Evolutionary conservation across 2,329 filamentous ascomycete genomes (phyloP).

Genomic region (Aureobasidium sp.): DNA sequence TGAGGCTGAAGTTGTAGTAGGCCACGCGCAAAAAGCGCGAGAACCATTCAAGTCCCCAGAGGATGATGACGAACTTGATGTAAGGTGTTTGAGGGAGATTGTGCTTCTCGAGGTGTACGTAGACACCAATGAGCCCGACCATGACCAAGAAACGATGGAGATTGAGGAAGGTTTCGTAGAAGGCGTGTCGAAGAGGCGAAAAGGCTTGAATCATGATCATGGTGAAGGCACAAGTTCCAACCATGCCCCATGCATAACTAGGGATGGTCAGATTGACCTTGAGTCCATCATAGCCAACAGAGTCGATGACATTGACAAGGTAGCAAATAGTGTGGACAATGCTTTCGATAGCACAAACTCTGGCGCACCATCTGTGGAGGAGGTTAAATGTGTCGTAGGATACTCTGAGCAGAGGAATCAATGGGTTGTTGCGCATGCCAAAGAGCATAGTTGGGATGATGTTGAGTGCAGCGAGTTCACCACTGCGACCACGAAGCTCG

Average conservation of each 20-base stretch:
- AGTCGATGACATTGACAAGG: slow-evolving; percentile 53
- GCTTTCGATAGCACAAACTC: slow-evolving; percentile 63
- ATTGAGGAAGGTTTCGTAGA: slow-evolving; percentile 94
- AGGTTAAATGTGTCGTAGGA: slow-evolving; percentile 97
- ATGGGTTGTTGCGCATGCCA: slow-evolving; percentile 85
- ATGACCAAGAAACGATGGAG: slow-evolving; percentile 71
- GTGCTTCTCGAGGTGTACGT: slow-evolving; percentile 68
- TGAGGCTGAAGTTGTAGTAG: slow-evolving; percentile 48
- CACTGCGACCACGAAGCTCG: slow-evolving; percentile 77
- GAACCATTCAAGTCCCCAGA: slow-evolving; percentile 66
- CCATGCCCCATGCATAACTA: slow-evolving; percentile 60
- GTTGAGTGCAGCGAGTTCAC: slow-evolving; percentile 77
- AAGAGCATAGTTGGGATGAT: slow-evolving; percentile 87
- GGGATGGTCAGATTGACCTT: slow-evolving; percentile 48
- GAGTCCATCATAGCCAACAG: slow-evolving; percentile 55
- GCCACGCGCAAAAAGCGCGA: slow-evolving; percentile 43
- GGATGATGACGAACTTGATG: slow-evolving; percentile 63
- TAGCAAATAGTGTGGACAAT: slow-evolving; percentile 66
- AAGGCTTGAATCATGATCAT: slow-evolving; percentile 63
- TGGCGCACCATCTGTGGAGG: slow-evolving; percentile 74
- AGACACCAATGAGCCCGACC: slow-evolving; percentile 62
- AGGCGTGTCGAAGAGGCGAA: slow-evolving; percentile 81
- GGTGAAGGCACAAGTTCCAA: slow-evolving; percentile 54
- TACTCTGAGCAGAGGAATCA: slow-evolving; percentile 74
- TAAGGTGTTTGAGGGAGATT: slow-evolving; percentile 63